Conservation (phyloP, 495 filamentous ascomycete species). For the Darksidea phi region DNA sequence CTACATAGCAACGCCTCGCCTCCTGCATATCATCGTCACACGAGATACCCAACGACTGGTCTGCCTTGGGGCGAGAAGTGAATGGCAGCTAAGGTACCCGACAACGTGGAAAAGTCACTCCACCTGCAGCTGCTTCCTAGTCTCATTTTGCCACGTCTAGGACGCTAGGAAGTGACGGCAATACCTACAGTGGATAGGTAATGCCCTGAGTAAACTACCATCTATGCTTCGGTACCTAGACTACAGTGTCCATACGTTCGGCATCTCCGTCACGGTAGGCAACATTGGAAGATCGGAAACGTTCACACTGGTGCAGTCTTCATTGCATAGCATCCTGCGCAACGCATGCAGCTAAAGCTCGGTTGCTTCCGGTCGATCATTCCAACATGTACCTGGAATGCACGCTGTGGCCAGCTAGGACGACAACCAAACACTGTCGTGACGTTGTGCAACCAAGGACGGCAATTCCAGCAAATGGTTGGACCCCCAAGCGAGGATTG, state of each 20-base stretch:
- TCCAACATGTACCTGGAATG: conserved; percentile 13
- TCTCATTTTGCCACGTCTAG: not conserved
- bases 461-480: not conserved
- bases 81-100: conserved; percentile 11
- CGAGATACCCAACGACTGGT: too few species aligned
- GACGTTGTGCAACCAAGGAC: conserved; percentile 18
- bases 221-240: too few species aligned
- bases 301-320: conserved; percentile 4
- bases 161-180: too few species aligned
- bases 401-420: conserved; percentile 10
- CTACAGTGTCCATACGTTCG: not conserved
- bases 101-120: conserved; percentile 4
- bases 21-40: not conserved
- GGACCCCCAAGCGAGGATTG: conserved; percentile 7
- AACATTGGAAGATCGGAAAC: not conserved
- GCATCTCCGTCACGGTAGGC: conserved; percentile 5
- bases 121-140: not conserved
- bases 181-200: too few species aligned
- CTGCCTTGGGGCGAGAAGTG: too few species aligned
- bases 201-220: too few species aligned
- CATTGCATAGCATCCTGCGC: not conserved
- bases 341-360: conserved; percentile 30
- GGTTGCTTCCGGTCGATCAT: conserved; percentile 35
- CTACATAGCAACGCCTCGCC: not conserved
- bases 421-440: conserved; percentile 27